Base-by-base conservation (phyloP, 495 filamentous ascomycete species). In the Aspergillus taichungensis region DNA sequence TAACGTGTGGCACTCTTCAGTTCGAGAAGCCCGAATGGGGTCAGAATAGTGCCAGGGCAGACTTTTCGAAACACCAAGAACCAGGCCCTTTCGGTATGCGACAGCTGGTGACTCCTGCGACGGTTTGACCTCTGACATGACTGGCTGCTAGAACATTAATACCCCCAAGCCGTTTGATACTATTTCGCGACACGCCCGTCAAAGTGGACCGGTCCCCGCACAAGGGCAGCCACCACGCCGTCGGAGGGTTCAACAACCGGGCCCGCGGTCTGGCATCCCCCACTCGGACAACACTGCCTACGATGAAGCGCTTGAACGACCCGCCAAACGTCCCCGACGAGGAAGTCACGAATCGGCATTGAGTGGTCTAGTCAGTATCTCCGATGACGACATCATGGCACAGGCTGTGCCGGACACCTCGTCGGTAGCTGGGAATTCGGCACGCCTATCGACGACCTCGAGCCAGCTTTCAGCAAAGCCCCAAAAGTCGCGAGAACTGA, bases 121-220 rank as follows among this genome's bases (percentile, higher is more conserved):
- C 40, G 8, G 27, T 46, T 36, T 52, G 30, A 56, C 40, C 8
- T 8, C 40, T 37, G 43, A 11, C 5, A 13, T 30, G 30, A 18
- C 13, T 24, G 52, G 54, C 18, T 43, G n/a, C 8, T 42, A 44
- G 27, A 46, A 36, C 11, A 42, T 48, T 11, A 12, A 40, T 8
- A 8, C 53, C 6, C 62, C 60, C 35, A 57, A 49, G 13, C 64
- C 67, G 1, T 34, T 53, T 0, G 54, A 73, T 39, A 53, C 45
- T 18, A 53, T 73, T 37, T 61, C 63, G 4, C 30, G 37, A 2
- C 61, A 59, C 28, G 32, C 53, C 13, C 59, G 59, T 32, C 55
- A 63, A 7, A 73, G 67, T 43, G 67, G 66, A 6, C 62, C 69
- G n/a, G 56, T 68, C 14, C 64, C 62, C 39, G 63, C 61, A 5